A percentile compares a stretch with the other conserved stretches of the same genome.
These are phyloP conservation scores for Ceratocystis diversiconidia DNA, from an alignment of 2,329 filamentous ascomycete genomes.

Conservation along the genomic window DNA sequence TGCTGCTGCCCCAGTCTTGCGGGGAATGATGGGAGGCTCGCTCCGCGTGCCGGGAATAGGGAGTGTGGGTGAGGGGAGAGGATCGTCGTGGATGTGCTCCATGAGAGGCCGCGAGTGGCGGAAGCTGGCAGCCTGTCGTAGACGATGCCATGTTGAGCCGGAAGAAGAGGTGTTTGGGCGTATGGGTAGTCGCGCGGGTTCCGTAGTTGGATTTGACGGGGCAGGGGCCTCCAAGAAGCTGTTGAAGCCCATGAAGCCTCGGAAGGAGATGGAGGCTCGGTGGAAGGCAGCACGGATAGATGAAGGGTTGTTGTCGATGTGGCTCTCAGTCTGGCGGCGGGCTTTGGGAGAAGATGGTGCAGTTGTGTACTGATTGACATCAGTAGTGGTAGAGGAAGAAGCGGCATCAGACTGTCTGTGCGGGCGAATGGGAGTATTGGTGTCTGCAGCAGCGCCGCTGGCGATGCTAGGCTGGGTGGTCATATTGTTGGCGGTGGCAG, in stretches of 20 bases:
- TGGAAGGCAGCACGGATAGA: constrained; percentile 39
- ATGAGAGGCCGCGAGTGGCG: constrained; percentile 35
- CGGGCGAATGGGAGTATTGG: constrained; percentile 21
- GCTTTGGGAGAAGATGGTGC: constrained; percentile 21
- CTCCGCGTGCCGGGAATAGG: constrained; percentile 36
- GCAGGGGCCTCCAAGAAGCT: constrained; percentile 23
- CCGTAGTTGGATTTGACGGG: constrained; percentile 26
- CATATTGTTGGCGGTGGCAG: constrained; percentile 1
- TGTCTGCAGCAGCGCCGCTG: background rate
- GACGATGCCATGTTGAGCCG: constrained; percentile 30
- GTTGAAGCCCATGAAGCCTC: constrained; percentile 37
- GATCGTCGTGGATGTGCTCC: constrained; percentile 17
- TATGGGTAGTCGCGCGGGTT: constrained; percentile 25
- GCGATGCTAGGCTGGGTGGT: background rate
- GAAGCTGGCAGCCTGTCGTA: constrained; percentile 38
- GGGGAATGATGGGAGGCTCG: constrained; percentile 47
- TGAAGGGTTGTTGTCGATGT: constrained; percentile 22
- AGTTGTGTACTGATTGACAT: constrained; percentile 24
- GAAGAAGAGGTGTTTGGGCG: constrained; percentile 9
- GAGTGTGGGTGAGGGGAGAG: constrained; percentile 19
- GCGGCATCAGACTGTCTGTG: constrained; percentile 17
- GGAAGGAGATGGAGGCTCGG: constrained; percentile 41
- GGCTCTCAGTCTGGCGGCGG: constrained; percentile 21
- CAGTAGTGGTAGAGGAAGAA: background rate
- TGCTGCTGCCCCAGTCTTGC: constrained; percentile 44